Percentiles rank a stretch among this genome's conserved stretches.
Conservation (phyloP, 1,284 basidiomycete species). For the Ganoderma meredithae region DNA sequence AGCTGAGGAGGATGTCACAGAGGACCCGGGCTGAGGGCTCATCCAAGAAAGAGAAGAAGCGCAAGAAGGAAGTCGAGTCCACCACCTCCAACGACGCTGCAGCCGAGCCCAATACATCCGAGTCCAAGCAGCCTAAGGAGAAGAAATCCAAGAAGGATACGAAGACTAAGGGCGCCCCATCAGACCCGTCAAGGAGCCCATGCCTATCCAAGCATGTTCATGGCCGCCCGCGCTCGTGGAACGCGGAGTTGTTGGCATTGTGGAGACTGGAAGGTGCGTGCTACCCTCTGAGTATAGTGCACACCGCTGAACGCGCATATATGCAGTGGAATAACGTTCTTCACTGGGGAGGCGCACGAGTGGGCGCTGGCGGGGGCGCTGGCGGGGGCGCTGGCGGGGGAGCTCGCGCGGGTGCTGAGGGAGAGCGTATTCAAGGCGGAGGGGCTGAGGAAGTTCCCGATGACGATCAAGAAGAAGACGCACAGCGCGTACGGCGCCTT, state of each 20-base stretch:
- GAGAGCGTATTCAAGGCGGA: conserved; percentile 88
- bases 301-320: too few relatives aligned
- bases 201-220: conserved; percentile 95
- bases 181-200: conserved; percentile 88
- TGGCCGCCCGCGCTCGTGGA: conserved; percentile 91
- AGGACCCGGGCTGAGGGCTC: too few relatives aligned
- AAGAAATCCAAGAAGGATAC: too few relatives aligned
- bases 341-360: conserved; percentile 91
- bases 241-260: conserved; percentile 93
- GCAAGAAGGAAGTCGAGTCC: conserved; percentile 39
- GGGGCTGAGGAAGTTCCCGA: conserved; percentile 89
- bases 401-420: conserved; percentile 90
- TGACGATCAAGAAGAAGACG: conserved; percentile 97
- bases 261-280: conserved; percentile 64
- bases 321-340: conserved; percentile 93
- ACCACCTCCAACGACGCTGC: conserved; percentile 17
- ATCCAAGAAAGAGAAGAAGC: conserved; percentile 23
- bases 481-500: conserved; percentile 88
- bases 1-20: too few relatives aligned
- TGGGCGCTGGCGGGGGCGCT: too few relatives aligned
- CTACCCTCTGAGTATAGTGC: too few relatives aligned
- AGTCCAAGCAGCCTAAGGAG: too few relatives aligned
- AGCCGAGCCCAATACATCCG: conserved; percentile 17
- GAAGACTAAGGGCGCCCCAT: too few relatives aligned
- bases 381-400: conserved; percentile 94